Evolutionary conservation across 176 grass and related monocot genomes (phyloP).

Genomic region (Musa troglodytarum): DNA sequence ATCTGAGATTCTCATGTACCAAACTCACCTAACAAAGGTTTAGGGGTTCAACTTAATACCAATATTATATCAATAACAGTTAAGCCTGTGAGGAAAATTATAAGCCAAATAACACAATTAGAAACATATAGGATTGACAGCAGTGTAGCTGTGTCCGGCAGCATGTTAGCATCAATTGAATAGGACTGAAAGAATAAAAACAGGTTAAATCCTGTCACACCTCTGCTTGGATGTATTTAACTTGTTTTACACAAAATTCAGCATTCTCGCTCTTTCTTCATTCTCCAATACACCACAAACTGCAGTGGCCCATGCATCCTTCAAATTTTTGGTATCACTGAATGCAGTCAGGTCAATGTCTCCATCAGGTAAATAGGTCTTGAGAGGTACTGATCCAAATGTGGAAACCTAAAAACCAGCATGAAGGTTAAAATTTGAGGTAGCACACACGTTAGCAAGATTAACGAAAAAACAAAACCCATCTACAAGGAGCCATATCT

Average conservation of each 20-base stretch:
- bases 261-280: slow-evolving; percentile 77
- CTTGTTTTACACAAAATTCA: slow-evolving; percentile 84
- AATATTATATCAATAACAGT: no score
- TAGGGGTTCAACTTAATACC: no score
- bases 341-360: slow-evolving; percentile 93
- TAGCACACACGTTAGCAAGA: no score
- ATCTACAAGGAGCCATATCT: no score
- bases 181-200: neutral
- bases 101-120: no score
- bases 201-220: slow-evolving; percentile 11
- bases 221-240: slow-evolving; percentile 97
- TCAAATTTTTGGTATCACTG: slow-evolving; percentile 58
- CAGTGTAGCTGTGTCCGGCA: neutral
- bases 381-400: slow-evolving; percentile 90
- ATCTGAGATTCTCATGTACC: no score
- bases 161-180: neutral
- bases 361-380: slow-evolving; percentile 99
- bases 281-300: slow-evolving; percentile 68
- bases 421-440: no score
- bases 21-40: no score
- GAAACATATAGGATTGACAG: neutral
- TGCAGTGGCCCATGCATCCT: slow-evolving; percentile 71
- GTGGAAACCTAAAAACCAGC: slow-evolving; percentile 50
- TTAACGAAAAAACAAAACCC: no score
- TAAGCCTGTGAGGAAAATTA: no score